Percentiles rank a stretch among this genome's conserved stretches.
Conservation (phyloP, 345 rosid genomes). For the Combretum micranthum region DNA sequence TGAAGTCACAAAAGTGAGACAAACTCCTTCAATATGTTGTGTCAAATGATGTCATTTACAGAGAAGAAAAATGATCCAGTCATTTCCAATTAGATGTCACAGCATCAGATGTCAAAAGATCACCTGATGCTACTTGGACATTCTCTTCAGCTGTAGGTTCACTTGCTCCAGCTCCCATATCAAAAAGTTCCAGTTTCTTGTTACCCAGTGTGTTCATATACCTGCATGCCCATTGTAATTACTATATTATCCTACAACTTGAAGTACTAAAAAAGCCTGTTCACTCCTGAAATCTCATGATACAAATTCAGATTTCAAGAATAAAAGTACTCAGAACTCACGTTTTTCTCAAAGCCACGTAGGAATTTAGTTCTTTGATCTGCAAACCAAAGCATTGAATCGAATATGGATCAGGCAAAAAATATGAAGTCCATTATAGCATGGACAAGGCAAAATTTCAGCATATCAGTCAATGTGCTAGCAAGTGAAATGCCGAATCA, state of each 20-base stretch:
- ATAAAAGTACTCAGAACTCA: slow-evolving; percentile 26
- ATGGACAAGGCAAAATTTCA: too few species aligned
- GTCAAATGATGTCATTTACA: too few species aligned
- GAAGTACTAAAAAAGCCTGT: neutral
- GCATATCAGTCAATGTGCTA: too few species aligned
- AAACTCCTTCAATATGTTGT: too few species aligned
- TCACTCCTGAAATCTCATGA: neutral
- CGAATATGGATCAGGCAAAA: neutral
- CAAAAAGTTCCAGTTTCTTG: slow-evolving; percentile 86
- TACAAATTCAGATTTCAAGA: slow-evolving; percentile 2
- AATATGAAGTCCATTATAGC: neutral
- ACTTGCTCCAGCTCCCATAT: slow-evolving; percentile 86
- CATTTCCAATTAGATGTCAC: neutral
- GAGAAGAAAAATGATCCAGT: too few species aligned
- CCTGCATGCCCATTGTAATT: slow-evolving; percentile 35
- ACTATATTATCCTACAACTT: neutral
- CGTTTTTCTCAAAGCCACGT: slow-evolving; percentile 91
- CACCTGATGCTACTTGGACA: slow-evolving; percentile 87
- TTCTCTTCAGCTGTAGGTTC: slow-evolving; percentile 84
- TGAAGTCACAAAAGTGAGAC: too few species aligned
- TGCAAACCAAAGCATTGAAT: slow-evolving; percentile 23
- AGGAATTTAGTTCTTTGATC: slow-evolving; percentile 95
- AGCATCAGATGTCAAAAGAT: slow-evolving; percentile 8
- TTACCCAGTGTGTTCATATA: slow-evolving; percentile 83
- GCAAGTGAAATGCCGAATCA: too few species aligned